Base-by-base conservation (phyloP, 352 stramenopile species). In the Phytophthora pistaciae region DNA sequence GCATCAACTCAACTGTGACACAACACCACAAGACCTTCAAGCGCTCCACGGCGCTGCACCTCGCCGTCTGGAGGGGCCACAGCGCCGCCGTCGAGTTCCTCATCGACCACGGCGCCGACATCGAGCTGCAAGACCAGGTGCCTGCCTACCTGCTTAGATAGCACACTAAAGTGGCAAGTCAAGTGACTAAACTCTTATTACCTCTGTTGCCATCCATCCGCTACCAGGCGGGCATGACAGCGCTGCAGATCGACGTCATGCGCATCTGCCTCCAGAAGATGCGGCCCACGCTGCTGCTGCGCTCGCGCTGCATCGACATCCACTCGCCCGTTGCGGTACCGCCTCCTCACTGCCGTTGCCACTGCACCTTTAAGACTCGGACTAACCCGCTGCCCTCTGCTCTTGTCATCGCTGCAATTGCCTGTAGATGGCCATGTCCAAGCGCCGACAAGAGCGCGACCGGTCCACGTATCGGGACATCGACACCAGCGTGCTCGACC, bases 211-310 rank as follows among this genome's bases (percentile, higher is more conserved):
- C 42, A 49, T 21, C 40, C 14, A 18, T 14, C 9, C 14, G 18
- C 42, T 18, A 8, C 14, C 23, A 78, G 66, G 68, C 68, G 11
- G 77, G 81, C 44, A 75, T 83, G 63, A 85, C 81, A 36, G 69
- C 79, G 11, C 74, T 89, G 25, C 72, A 87, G 60, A 76, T 85
- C 58, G 79, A 84, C 16, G 54, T 87, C 13, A 61, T 84, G 60
- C 79, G 79, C 21, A 72, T 83, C 10, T 78, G 74, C 36, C 67
- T 89, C 38, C 67, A 80, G 61, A 80, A 79, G 40, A 89, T 89
- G 79, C 68, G 79, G 7, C 72, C 74, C 11, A 78, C 74, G 23
- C 56, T 75, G 36, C 56, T 89, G 27, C 56, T 75, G 48, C 74
- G 81, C 31, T 76, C 74, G 13, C 72, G 55, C 16, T 77, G 70